phyloP scores from a whole-genome alignment of 306 rosid genomes.

The Cicer arietinum region DNA sequence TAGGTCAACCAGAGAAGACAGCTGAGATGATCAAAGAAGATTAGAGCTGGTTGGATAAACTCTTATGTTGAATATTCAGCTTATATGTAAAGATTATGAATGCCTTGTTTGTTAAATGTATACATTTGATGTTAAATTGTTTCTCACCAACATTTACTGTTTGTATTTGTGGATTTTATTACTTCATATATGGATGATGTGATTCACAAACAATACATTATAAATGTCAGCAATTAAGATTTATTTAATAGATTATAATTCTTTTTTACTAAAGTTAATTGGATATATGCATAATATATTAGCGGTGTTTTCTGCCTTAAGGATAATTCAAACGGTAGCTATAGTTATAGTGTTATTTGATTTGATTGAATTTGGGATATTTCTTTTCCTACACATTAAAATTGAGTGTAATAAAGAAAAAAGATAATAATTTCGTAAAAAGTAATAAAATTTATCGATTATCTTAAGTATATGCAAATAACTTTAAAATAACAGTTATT shows the following conservation, averaged over 20 bases:
- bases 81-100: constrained; percentile 24
- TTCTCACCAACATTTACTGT: neutral
- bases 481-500: no score
- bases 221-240: neutral
- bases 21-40: constrained; percentile 49
- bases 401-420: no score
- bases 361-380: no score
- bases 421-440: no score
- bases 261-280: neutral
- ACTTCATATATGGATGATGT: constrained; percentile 13
- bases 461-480: no score
- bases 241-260: neutral
- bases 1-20: constrained; percentile 40
- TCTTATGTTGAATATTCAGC: neutral
- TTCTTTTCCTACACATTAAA: no score
- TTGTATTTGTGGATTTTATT: constrained; percentile 5
- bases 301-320: neutral
- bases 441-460: no score
- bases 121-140: neutral
- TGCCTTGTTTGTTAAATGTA: neutral
- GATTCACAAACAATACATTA: constrained; percentile 4
- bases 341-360: no score
- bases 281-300: neutral
- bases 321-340: no score
- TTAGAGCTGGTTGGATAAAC: constrained; percentile 34